Conservation (phyloP, 2,329 filamentous ascomycete genomes). For the Aspergillus caelatus region DNA sequence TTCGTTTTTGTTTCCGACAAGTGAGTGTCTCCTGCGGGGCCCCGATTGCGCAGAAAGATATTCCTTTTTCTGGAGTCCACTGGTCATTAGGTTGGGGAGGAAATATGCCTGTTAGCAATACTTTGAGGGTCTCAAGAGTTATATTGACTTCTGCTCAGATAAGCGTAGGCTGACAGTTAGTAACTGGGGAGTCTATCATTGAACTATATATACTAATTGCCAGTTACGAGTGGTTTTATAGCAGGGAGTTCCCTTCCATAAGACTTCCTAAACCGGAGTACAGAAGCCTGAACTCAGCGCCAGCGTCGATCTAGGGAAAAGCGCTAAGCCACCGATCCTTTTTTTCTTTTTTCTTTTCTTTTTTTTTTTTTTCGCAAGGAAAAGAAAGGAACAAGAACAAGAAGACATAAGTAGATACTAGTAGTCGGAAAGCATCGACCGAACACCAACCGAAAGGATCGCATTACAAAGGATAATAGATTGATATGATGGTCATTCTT, state of each 20-base stretch:
- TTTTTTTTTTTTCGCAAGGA: background rate
- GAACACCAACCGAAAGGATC: background rate
- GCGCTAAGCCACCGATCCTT: conserved; percentile 5
- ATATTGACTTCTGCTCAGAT: background rate
- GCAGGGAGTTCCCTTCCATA: background rate
- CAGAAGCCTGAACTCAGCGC: background rate
- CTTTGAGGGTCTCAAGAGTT: background rate
- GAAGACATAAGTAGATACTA: background rate
- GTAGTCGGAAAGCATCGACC: no score
- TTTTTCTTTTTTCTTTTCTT: no score
- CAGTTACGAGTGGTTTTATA: background rate
- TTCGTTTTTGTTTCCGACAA: background rate
- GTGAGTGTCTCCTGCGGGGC: background rate
- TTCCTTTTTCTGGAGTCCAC: background rate
- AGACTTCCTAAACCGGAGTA: background rate
- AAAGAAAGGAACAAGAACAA: background rate
- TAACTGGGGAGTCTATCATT: background rate
- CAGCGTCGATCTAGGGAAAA: background rate
- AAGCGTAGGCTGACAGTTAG: background rate
- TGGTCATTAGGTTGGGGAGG: background rate
- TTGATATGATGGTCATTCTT: background rate
- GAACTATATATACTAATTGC: background rate
- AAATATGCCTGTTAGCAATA: background rate
- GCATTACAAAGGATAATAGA: background rate
- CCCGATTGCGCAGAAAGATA: background rate